Conservation (phyloP, 257 asterid genomes). For the Marsdenia floribunda region DNA sequence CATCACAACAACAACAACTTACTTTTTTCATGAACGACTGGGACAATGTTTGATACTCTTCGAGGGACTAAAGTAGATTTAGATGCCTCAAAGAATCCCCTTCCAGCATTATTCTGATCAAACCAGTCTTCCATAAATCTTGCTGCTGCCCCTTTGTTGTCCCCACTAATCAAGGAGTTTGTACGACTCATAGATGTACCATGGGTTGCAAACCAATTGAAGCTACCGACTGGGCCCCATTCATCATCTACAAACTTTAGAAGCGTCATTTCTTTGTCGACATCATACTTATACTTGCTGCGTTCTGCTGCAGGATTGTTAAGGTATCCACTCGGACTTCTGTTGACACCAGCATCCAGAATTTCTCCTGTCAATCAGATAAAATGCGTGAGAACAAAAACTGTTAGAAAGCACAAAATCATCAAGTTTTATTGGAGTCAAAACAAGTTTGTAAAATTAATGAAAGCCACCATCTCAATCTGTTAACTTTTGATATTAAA, state of each 20-base stretch:
- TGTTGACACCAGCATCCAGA: constrained; percentile 83
- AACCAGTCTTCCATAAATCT: constrained; percentile 99
- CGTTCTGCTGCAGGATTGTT: constrained; percentile 89
- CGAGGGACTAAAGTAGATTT: constrained; percentile 38
- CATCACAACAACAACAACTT: constrained; percentile 33
- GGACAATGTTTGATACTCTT: constrained; percentile 82
- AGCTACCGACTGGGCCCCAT: constrained; percentile 99
- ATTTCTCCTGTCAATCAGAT: constrained; percentile 68
- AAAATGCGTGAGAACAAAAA: constrained; percentile 20
- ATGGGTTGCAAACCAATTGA: constrained; percentile 99
- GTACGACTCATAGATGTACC: constrained; percentile 99
- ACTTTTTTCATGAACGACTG: constrained; percentile 52
- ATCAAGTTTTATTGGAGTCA: neutral
- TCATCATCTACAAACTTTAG: constrained; percentile 82
- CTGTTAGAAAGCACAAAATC: neutral
- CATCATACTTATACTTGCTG: constrained; percentile 71
- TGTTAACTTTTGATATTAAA: neutral
- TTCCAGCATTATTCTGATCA: constrained; percentile 42
- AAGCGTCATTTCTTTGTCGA: constrained; percentile 91
- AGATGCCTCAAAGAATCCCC: constrained; percentile 21
- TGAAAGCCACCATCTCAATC: neutral
- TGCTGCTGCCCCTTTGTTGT: constrained; percentile 99
- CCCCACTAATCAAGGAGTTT: constrained; percentile 92
- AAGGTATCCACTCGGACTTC: constrained; percentile 97
- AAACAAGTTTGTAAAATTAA: neutral